Evolutionary conservation across 192 early-diverging fungal species (phyloP).

Genomic region (Mortierella antarctica): DNA sequence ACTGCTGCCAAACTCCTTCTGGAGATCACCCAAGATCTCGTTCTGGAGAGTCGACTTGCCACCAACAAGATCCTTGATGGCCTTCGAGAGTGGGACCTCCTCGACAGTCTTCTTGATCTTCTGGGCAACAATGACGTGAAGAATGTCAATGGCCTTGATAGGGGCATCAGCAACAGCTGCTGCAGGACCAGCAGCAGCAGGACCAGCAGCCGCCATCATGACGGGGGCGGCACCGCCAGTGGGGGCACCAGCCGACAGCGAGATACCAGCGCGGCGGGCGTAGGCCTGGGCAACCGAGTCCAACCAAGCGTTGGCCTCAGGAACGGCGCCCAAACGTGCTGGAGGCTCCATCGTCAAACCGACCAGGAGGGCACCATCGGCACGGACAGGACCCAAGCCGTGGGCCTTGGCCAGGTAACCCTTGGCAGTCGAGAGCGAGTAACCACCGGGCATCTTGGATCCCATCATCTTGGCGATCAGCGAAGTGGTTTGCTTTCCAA

Average conservation of each 20-base stretch:
- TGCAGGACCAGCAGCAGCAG: conserved; percentile 37
- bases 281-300: conserved; percentile 77
- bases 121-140: conserved; percentile 88
- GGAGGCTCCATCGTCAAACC: conserved; percentile 86
- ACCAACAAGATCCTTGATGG: conserved; percentile 93
- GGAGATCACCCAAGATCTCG: conserved; percentile 95
- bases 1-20: conserved; percentile 86
- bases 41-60: conserved; percentile 98
- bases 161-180: conserved; percentile 72
- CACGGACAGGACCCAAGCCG: conserved; percentile 81
- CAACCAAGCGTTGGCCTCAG: conserved; percentile 84
- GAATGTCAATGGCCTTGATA: conserved; percentile 84
- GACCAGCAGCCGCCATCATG: conserved; percentile 31
- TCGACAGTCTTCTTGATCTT: conserved; percentile 88
- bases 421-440: conserved; percentile 82
- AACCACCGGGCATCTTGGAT: conserved; percentile 94
- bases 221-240: conserved; percentile 57
- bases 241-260: conserved; percentile 63
- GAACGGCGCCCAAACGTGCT: conserved; percentile 77
- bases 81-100: conserved; percentile 80
- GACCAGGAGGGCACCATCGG: conserved; percentile 79
- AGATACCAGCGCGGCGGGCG: conserved; percentile 74
- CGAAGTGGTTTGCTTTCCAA: conserved; percentile 84
- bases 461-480: conserved; percentile 84
- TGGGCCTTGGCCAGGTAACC: conserved; percentile 74